Evolutionary conservation across 495 filamentous ascomycete genomes (phyloP).

Genomic region (Penicillium coffeae): DNA sequence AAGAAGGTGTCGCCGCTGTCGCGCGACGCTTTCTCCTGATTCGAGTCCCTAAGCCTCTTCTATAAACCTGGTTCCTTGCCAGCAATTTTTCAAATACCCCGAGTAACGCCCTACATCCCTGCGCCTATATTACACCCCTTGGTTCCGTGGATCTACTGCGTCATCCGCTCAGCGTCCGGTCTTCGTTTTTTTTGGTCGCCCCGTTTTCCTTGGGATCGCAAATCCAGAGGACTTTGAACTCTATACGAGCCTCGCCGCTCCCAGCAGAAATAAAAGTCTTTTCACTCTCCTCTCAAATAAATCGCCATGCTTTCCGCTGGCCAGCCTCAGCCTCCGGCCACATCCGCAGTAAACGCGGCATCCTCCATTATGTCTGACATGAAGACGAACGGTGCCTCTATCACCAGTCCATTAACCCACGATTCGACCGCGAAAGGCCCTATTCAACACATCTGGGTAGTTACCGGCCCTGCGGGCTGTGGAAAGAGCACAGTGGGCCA

Average conservation of each 20-base stretch:
- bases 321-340: constrained; percentile 31
- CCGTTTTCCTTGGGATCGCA: not conserved
- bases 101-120: not conserved
- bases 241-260: no score
- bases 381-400: constrained; percentile 13
- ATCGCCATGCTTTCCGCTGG: constrained; percentile 46
- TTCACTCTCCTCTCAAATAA: constrained; percentile 3
- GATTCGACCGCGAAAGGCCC: constrained; percentile 15
- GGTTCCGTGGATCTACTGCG: constrained; percentile 15
- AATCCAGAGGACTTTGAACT: not conserved
- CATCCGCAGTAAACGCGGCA: constrained; percentile 22
- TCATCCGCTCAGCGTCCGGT: constrained; percentile 15
- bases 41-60: constrained; percentile 4
- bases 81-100: not conserved
- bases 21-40: constrained; percentile 15
- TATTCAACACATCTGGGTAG: constrained; percentile 87
- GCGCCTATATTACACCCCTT: not conserved
- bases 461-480: constrained; percentile 95
- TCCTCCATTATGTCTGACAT: constrained; percentile 19
- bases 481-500: constrained; percentile 93
- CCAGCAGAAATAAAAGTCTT: not conserved
- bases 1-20: constrained; percentile 8
- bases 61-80: not conserved
- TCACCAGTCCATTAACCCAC: constrained; percentile 19
- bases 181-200: constrained; percentile 10